phyloP scores from a whole-genome alignment of 2,329 filamentous ascomycete species.

The Phialemonium atrogriseum region DNA sequence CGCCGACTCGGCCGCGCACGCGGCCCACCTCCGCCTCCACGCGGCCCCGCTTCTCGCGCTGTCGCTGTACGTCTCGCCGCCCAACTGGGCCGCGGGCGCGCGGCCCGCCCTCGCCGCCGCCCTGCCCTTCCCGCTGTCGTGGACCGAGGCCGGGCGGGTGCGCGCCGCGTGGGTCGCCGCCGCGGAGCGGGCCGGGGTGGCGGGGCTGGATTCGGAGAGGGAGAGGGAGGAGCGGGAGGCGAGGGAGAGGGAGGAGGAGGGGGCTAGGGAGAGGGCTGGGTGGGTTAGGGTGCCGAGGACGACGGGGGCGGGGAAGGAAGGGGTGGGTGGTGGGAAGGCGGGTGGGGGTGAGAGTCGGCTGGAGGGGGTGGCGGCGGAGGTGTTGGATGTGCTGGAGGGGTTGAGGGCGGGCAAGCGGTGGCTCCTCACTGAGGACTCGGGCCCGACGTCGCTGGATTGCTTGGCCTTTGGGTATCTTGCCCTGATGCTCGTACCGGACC shows the following conservation, averaged over 20 bases:
- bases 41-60: slow-evolving; percentile 76
- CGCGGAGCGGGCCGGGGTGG: slow-evolving; percentile 63
- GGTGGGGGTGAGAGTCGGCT: no score
- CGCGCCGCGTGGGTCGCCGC: slow-evolving; percentile 62
- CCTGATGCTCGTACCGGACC: slow-evolving; percentile 49
- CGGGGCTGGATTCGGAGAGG: slow-evolving; percentile 51
- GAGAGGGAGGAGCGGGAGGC: slow-evolving; percentile 11
- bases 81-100: slow-evolving; percentile 74
- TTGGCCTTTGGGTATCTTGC: slow-evolving; percentile 72
- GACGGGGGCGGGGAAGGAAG: slow-evolving; percentile 60
- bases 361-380: slow-evolving; percentile 61
- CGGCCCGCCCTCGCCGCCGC: slow-evolving; percentile 73
- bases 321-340: no score
- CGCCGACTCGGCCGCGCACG: slow-evolving; percentile 44
- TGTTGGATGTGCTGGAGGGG: slow-evolving; percentile 62
- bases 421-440: slow-evolving; percentile 37
- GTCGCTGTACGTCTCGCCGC: slow-evolving; percentile 80
- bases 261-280: slow-evolving; percentile 22
- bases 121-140: slow-evolving; percentile 80
- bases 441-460: slow-evolving; percentile 63
- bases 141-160: slow-evolving; percentile 69
- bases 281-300: slow-evolving; percentile 45
- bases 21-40: slow-evolving; percentile 64
- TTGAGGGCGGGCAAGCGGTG: slow-evolving; percentile 48
- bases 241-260: slow-evolving; percentile 24